Base-by-base conservation (phyloP, 192 early-diverging fungal species). In the Pilobolus umbonatus region DNA sequence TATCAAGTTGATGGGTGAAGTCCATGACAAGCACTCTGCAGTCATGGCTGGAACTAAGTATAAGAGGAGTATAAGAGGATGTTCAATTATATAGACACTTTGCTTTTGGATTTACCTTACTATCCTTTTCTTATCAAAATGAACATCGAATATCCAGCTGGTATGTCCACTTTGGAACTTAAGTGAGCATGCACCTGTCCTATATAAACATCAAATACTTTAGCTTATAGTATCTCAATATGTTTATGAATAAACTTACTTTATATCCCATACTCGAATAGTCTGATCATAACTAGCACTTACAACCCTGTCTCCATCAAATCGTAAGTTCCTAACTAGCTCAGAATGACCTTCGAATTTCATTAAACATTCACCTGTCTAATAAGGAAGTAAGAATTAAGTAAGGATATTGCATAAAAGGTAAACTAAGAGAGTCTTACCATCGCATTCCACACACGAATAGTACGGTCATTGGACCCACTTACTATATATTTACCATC, bases 61-160 rank as follows among this genome's bases (percentile, higher is more conserved):
- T 25, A 62, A 64, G 50, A n/a, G n/a, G n/a, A n/a, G n/a, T n/a
- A n/a, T n/a, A n/a, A n/a, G n/a, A n/a, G n/a, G n/a, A n/a, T n/a
- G n/a, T n/a, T n/a, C n/a, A n/a, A n/a, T n/a, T n/a, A n/a, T n/a
- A n/a, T n/a, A n/a, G n/a, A n/a, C n/a, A n/a, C n/a, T n/a, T n/a
- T n/a, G n/a, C n/a, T n/a, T n/a, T n/a, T n/a, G n/a, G n/a, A n/a
- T 47, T 68, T 69, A 81, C 80, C 80, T 88, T 58, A 98, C 81
- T 54, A 98, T 93, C 59, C 80, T 84, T 30, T 76, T 85, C 9
- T 76, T 68, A 40, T 86, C 88, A 65, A 94, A 90, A 58, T 90
- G 89, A 10, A 98, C 89, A 74, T 97, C 92, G 80, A 98, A 98
- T 5, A 98, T 91, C 94, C 96, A 96, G 70, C 90, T 92, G 6